Evolutionary conservation across 164 flowering plant genomes (phyloP).

Genomic region (Magnolia officinalis): DNA sequence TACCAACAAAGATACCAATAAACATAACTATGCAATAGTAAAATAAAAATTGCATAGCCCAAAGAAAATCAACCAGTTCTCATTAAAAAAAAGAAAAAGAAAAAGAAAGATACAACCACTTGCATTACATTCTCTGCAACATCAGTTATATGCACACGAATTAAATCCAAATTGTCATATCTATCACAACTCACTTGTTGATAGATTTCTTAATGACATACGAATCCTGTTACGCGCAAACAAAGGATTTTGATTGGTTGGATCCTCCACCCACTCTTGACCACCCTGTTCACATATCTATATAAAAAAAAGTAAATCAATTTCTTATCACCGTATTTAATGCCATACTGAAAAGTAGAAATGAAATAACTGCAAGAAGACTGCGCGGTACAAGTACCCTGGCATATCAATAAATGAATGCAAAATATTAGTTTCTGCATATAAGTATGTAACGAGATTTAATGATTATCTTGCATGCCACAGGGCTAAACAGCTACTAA

Average conservation of each 20-base stretch:
- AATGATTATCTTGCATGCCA: neutral
- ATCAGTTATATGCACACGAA: neutral
- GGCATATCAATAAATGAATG: too few species aligned
- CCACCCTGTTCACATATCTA: conserved; percentile 60
- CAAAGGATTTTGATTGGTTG: conserved; percentile 63
- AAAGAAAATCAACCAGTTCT: neutral
- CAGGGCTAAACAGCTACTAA: neutral
- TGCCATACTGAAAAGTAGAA: neutral
- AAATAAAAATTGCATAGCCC: neutral
- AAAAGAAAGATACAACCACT: too few species aligned
- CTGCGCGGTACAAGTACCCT: neutral
- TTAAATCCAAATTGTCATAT: neutral
- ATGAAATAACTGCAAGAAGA: neutral
- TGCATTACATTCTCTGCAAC: neutral
- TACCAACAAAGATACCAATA: neutral
- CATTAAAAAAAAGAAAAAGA: too few species aligned
- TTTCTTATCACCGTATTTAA: neutral
- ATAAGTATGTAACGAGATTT: too few species aligned
- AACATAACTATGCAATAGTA: neutral
- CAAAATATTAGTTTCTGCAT: neutral
- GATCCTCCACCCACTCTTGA: conserved; percentile 91
- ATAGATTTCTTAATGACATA: conserved; percentile 38
- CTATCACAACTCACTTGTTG: conserved; percentile 45
- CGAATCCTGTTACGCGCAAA: conserved; percentile 85
- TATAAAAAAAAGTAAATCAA: conserved; percentile 2